Evolutionary conservation across 2,329 filamentous ascomycete species (phyloP), one percentile per base, ranked within the genome.

Genomic region (Scortechinia acanthostroma): DNA sequence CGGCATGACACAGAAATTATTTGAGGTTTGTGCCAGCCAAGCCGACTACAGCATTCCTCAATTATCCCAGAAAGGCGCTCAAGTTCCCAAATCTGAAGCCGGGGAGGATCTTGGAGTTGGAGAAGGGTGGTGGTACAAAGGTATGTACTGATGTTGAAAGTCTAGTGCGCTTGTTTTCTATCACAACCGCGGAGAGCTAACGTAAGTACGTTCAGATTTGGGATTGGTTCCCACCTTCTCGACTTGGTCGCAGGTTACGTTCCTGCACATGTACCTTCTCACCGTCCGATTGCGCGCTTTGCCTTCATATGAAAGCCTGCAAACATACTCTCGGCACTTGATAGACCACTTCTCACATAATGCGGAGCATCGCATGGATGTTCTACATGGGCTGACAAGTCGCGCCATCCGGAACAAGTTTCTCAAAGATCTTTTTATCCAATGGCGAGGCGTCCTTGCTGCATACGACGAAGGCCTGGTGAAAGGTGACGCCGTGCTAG

Each of bases 211-310:
- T 15, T 40, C 20, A 80, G 75, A 73, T 42, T 66, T 83, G 22
- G 72, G 69, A 2, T 68, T 86, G 10, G 63, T 67, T 16, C 77
- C 78, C 1, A 85, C 77, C 0, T 86, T 86, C 59, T 77, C 73
- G 43, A 77, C 74, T 43, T 86, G 81, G 82, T 74, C 77, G 14
- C 79, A 85, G 58, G 73, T 86, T 45, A 78, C 80, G 17, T 80
- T 82, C 54, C 63, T 86, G n/a, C 80, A 86, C 61, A 80, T 86
- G 76, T 85, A 83, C 61, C 67, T 83, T 47, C 58, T 85, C 20
- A 79, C 77, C 17, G 76, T 77, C 42, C 73, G 78, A 43, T 62
- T 85, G 44, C 73, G 81, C 50, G 70, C 70, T 49, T 69, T 84
- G 6, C 35, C 35, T 46, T 74, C 75, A n/a, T 56, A 66, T 25